A percentile compares a stretch with the other conserved stretches of the same genome.
phyloP scores from a whole-genome alignment of 2,329 filamentous ascomycete species.

The Colletotrichum trifolii region DNA sequence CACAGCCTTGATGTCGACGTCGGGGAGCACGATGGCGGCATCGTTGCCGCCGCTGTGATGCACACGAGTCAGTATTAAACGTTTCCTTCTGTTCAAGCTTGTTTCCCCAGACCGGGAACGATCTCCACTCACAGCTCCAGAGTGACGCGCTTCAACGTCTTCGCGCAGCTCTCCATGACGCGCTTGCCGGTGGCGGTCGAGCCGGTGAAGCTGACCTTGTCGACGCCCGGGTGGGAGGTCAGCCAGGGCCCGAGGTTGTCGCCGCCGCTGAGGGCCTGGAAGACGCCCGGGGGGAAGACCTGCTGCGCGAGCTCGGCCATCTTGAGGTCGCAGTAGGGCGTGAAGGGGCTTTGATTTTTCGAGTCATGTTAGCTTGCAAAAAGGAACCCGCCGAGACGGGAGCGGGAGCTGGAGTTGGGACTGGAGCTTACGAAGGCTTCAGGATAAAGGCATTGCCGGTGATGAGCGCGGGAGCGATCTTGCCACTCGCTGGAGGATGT shows the following conservation, averaged over 20 bases:
- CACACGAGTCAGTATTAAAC: conserved; percentile 3
- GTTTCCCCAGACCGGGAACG: conserved; percentile 36
- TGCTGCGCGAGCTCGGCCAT: conserved; percentile 66
- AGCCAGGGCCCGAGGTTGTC: conserved; percentile 70
- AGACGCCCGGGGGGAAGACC: conserved; percentile 71
- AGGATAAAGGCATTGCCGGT: conserved; percentile 68
- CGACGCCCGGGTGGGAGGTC: conserved; percentile 67
- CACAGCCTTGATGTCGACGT: conserved; percentile 61
- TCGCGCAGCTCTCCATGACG: conserved; percentile 66
- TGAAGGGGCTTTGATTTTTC: conserved; percentile 54
- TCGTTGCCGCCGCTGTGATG: conserved; percentile 65
- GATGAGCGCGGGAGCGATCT: conserved; percentile 67
- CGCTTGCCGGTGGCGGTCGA: conserved; percentile 70
- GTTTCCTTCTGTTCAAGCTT: conserved; percentile 1
- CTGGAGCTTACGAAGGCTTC: conserved; percentile 58
- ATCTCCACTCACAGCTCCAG: conserved; percentile 59
- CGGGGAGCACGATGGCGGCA: conserved; percentile 66
- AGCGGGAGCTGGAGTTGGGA: not conserved
- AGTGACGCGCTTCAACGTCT: conserved; percentile 69
- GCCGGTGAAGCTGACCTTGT: conserved; percentile 74
- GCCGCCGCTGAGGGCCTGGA: conserved; percentile 70
- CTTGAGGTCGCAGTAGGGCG: conserved; percentile 69
- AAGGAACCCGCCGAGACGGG: not conserved
- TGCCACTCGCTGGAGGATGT: conserved; percentile 52
- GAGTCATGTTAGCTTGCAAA: conserved; percentile 34